Percentiles rank a stretch among this genome's conserved stretches.
Evolutionary conservation across 805 yeast genomes (phyloP).

Genomic region (Barnettozyma californica): DNA sequence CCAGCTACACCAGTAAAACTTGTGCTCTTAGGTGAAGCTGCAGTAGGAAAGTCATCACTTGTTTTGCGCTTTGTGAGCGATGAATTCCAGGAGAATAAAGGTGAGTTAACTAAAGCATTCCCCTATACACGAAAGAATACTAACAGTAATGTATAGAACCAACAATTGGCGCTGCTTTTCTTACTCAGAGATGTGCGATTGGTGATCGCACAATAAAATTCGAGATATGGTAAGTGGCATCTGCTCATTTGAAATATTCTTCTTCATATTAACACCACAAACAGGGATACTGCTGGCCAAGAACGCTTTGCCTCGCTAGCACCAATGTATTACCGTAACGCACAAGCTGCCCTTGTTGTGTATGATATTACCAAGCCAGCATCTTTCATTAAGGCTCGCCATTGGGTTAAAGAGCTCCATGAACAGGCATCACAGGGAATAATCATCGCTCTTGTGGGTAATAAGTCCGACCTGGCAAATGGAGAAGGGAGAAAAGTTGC

Average conservation of each 20-base stretch:
- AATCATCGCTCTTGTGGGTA: slow-evolving; percentile 90
- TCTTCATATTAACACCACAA: slow-evolving; percentile 3
- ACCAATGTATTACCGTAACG: slow-evolving; percentile 95
- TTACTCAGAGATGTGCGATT: slow-evolving; percentile 88
- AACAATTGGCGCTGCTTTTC: slow-evolving; percentile 95
- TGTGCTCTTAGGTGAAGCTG: slow-evolving; percentile 94
- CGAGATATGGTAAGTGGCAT: slow-evolving; percentile 60
- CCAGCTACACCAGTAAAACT: slow-evolving; percentile 75
- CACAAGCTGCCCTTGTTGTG: slow-evolving; percentile 94
- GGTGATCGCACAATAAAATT: slow-evolving; percentile 84
- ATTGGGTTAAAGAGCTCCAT: slow-evolving; percentile 95
- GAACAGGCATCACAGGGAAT: slow-evolving; percentile 93
- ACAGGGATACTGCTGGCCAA: slow-evolving; percentile 91
- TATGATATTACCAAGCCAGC: slow-evolving; percentile 95
- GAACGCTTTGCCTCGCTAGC: slow-evolving; percentile 94
- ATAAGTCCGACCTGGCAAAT: slow-evolving; percentile 73
- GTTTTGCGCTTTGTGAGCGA: slow-evolving; percentile 90
- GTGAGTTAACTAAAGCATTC: slow-evolving; percentile 21
- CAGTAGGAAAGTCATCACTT: slow-evolving; percentile 92
- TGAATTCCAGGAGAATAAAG: slow-evolving; percentile 92
- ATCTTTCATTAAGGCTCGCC: slow-evolving; percentile 91
- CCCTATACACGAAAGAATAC: slow-evolving; percentile 3
- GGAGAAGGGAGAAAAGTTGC: slow-evolving; percentile 71
- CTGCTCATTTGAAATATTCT: neutral
- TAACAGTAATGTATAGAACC: slow-evolving; percentile 49